These are phyloP conservation scores for Angophora floribunda DNA, from an alignment of 345 rosid species.

Conservation along the genomic window DNA sequence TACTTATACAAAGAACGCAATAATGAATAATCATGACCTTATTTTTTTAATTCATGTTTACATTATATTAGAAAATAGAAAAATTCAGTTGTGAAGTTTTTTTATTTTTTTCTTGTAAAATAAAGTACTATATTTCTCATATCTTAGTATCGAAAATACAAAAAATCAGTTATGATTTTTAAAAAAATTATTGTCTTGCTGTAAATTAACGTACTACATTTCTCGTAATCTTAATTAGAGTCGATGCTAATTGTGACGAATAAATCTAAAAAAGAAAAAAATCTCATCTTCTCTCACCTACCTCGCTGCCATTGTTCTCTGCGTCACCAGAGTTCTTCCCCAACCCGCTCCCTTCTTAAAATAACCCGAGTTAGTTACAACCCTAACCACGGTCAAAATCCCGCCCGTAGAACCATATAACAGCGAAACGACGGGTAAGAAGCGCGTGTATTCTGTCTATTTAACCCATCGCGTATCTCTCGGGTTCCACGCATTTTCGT, in stretches of 20 bases:
- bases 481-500: neutral
- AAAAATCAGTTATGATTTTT: neutral
- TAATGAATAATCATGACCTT: neutral
- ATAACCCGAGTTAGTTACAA: neutral
- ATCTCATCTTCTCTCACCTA: neutral
- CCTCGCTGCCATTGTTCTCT: neutral
- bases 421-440: neutral
- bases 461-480: neutral
- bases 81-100: too few species aligned
- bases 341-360: neutral
- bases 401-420: neutral
- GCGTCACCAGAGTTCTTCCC: neutral
- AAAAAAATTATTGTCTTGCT: neutral
- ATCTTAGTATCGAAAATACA: neutral
- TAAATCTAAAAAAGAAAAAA: neutral
- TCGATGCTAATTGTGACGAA: neutral
- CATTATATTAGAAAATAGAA: neutral
- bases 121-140: neutral
- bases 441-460: neutral
- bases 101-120: too few species aligned
- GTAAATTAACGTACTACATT: neutral
- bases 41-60: neutral
- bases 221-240: neutral
- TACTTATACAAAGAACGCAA: neutral
- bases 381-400: neutral